phyloP scores from a whole-genome alignment of 2,329 filamentous ascomycete species.

The Davidsoniella neocaledoniae region DNA sequence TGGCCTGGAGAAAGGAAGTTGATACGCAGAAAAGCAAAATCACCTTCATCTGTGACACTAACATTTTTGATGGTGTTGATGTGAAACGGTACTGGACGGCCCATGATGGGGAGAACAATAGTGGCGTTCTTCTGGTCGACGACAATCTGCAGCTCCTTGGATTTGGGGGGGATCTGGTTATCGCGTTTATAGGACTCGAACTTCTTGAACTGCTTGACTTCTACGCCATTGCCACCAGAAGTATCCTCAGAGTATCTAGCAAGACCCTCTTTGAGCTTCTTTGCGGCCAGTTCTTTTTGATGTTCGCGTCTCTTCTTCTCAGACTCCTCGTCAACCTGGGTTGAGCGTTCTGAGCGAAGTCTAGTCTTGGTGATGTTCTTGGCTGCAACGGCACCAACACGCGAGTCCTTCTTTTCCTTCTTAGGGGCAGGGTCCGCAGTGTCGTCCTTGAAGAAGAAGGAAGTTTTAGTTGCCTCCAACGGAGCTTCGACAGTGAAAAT shows the following conservation, averaged over 20 bases:
- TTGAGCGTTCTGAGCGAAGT: conserved; percentile 75
- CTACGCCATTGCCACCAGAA: conserved; percentile 69
- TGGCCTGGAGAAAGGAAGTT: conserved; percentile 96
- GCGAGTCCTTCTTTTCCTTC: conserved; percentile 71
- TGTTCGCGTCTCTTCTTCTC: conserved; percentile 78
- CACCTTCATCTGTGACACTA: conserved; percentile 90
- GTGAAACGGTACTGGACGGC: conserved; percentile 91
- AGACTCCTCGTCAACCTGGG: conserved; percentile 75
- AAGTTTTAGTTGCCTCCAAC: conserved; percentile 80
- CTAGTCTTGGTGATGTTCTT: conserved; percentile 94
- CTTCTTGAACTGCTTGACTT: conserved; percentile 95
- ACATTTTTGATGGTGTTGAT: conserved; percentile 98
- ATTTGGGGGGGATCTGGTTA: conserved; percentile 70
- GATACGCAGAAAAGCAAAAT: conserved; percentile 85
- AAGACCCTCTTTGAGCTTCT: conserved; percentile 81
- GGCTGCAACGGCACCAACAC: conserved; percentile 72
- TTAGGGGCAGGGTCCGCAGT: conserved; percentile 76
- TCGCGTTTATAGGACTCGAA: conserved; percentile 99
- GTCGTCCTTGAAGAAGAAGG: conserved; percentile 97
- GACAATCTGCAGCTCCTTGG: conserved; percentile 74
- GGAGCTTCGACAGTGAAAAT: conserved; percentile 90
- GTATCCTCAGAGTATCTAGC: conserved; percentile 74
- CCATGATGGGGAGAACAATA: conserved; percentile 91
- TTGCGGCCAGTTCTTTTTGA: conserved; percentile 71
- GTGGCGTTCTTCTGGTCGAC: conserved; percentile 84